These are phyloP conservation scores for Achlya hypogyna DNA, from an alignment of 352 stramenopile species.

Conservation along the genomic window DNA sequence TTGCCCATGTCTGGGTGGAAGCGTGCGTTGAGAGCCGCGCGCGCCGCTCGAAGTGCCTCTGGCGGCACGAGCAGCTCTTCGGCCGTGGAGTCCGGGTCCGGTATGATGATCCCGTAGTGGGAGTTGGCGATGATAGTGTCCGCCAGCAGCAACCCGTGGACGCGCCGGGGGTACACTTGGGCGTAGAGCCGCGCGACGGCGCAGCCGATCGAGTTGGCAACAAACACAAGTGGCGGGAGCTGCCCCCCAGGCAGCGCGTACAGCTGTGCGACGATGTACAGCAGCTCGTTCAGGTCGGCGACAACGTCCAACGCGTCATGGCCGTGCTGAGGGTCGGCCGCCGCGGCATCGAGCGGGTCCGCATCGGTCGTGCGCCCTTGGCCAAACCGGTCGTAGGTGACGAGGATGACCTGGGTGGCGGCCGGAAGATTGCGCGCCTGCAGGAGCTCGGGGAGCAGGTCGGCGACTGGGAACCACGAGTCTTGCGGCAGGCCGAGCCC, in stretches of 20 bases:
- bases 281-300: neutral
- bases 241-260: neutral
- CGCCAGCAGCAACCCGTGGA: neutral
- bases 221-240: neutral
- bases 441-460: neutral
- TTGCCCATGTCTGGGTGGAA: conserved; percentile 3
- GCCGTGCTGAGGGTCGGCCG: neutral
- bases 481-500: neutral
- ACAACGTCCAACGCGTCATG: conserved; percentile 1
- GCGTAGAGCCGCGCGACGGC: neutral
- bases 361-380: neutral
- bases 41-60: neutral
- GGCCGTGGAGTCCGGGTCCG: neutral
- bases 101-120: conserved; percentile 3
- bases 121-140: conserved; percentile 2
- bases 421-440: neutral
- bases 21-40: neutral
- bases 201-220: neutral
- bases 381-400: neutral
- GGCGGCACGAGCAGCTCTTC: neutral
- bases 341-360: neutral
- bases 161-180: neutral
- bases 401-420: neutral
- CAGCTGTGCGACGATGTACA: neutral
- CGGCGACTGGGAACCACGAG: neutral